phyloP scores from a whole-genome alignment of 1,284 basidiomycete species.

The Earliella scabrosa region DNA sequence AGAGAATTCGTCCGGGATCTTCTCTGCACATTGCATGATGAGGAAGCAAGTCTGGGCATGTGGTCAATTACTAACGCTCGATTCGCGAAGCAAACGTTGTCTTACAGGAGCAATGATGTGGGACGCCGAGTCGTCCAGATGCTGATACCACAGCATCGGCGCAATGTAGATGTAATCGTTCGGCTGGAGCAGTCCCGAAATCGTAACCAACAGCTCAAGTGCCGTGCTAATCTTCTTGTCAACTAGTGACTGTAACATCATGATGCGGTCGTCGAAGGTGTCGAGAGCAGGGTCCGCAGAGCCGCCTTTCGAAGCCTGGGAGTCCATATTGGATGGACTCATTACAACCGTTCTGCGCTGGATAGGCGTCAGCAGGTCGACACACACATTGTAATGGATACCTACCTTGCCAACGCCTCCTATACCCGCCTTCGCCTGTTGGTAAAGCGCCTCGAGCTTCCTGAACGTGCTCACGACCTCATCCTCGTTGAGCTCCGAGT shows the following conservation, averaged over 20 bases:
- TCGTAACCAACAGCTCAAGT: slow-evolving; percentile 61
- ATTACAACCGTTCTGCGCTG: slow-evolving; percentile 32
- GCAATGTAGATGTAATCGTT: slow-evolving; percentile 55
- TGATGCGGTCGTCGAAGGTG: slow-evolving; percentile 37
- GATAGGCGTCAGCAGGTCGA: background rate
- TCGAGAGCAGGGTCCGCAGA: slow-evolving; percentile 15
- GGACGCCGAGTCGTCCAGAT: slow-evolving; percentile 46
- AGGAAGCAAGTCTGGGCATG: slow-evolving; percentile 68
- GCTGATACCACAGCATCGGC: slow-evolving; percentile 58
- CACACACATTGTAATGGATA: background rate
- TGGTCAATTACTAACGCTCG: too few species aligned
- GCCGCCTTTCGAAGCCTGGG: slow-evolving; percentile 10
- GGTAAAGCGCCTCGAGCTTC: slow-evolving; percentile 55
- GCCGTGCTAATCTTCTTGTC: slow-evolving; percentile 50
- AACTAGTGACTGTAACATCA: slow-evolving; percentile 46
- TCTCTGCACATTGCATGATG: slow-evolving; percentile 75
- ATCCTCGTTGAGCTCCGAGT: slow-evolving; percentile 40
- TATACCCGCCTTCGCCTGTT: slow-evolving; percentile 49
- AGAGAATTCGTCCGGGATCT: slow-evolving; percentile 49
- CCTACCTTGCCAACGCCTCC: slow-evolving; percentile 49
- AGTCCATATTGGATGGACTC: slow-evolving; percentile 36
- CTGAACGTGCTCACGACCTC: slow-evolving; percentile 47
- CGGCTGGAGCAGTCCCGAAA: slow-evolving; percentile 54
- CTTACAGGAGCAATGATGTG: slow-evolving; percentile 54
- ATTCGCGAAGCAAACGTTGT: too few species aligned